Evolutionary conservation across 768 basidiomycete species (phyloP), one percentile per base, ranked within the genome.

Genomic region (Polyporus arcularius): DNA sequence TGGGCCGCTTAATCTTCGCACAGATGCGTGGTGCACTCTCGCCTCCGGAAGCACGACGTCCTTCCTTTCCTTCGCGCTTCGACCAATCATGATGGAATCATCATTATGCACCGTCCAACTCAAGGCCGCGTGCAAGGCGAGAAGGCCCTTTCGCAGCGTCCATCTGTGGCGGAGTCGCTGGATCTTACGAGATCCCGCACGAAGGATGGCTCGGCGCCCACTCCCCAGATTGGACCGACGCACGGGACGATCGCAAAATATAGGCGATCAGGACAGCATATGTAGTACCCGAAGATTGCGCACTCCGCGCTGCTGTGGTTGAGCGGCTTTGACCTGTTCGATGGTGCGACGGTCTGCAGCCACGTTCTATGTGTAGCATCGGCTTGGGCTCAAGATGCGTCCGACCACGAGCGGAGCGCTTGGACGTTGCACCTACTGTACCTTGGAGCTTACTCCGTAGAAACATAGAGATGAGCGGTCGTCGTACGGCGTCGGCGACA

Each of bases 121-220:
- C 31, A 42, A 18, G 30, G 7, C 14, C 28, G 32, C 16, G 48
- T 43, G 42, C 30, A 41, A 43, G 21, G 18, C 32, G 26, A 12
- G 45, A 32, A 18, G 45, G 18, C 18, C 7, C 40, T 26, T 38
- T 35, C 31, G 43, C n/a, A 41, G 46, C n/a, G 7, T 48, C 26
- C 26, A 10, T 30, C 16, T 42, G 31, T 30, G 32, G 21, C 46
- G 28, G 49, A 40, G 32, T 35, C 52, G 43, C 60, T 28, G 49
- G 32, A 61, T 61, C 60, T 61, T 55, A 61, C 53, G 60, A 41
- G 54, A 61, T 61, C 54, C 60, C 60, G 60, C 35, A 45, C 57
- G n/a, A 40, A 38, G 35, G 35, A 35, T 6, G 11, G 35, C 11
- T 35, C 35, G 50, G 39, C 47, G 11, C 14, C 26, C 53, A 48